Evolutionary conservation across 1,284 basidiomycete genomes (phyloP), one percentile per base, ranked within the genome.

Genomic region (Coniferiporia weirii): DNA sequence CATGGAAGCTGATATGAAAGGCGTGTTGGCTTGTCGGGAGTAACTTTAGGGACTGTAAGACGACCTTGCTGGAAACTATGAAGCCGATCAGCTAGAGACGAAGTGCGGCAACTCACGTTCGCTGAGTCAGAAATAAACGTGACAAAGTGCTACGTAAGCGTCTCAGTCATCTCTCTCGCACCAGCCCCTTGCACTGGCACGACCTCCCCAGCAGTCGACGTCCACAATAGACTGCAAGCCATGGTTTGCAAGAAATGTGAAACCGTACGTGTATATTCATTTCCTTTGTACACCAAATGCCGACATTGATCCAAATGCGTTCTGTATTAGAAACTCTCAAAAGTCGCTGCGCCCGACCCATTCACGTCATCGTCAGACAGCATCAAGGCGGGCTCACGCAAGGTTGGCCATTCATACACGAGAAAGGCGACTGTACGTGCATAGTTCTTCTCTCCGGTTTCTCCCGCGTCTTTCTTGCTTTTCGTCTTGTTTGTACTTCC

Each of bases 211-310:
- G 27, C 27, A 27, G 27, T 5, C 27, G 27, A 27, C 27, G 27
- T 27, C 27, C 27, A 27, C 27, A 27, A n/a, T 27, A 27, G 27
- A 27, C 27, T 27, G 27, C 27, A 27, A 27, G 27, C 27, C 34
- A 90, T 91, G 88, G 88, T 91, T 64, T 91, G 88, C 75, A 78
- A 76, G 71, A 84, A 82, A 72, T 91, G 88, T 72, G 88, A 90
- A 74, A 76, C 79, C 72, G 88, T 82, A 61, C 56, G 77, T 17
- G 3, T 3, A 13, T 38, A 20, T 17, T 1, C 20, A 8, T 46
- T 34, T 40, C 3, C 15, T 27, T 43, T 32, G 8, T 32, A 13
- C 50, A 43, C 10, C 35, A 45, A 9, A 5, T 3, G 12, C 8
- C 32, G 15, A 12, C 9, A 8, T 27, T 34, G n/a, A 20, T 36